These are phyloP conservation scores for Auriculariales sp. DNA, from an alignment of 768 basidiomycete genomes.

Conservation along the genomic window DNA sequence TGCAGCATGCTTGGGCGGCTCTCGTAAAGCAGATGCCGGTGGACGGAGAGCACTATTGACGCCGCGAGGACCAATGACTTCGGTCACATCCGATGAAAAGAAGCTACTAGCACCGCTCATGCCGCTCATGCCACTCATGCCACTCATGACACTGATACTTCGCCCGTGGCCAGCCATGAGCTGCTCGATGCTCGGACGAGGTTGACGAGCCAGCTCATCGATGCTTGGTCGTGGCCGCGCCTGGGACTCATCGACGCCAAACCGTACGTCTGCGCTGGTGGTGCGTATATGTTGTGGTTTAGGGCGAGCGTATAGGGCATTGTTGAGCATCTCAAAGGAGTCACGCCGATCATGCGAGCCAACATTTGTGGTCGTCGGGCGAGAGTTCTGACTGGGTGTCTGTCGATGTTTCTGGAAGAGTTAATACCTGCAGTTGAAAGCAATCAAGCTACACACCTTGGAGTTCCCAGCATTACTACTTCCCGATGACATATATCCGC, in stretches of 20 bases:
- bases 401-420: not conserved
- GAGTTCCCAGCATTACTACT: not conserved
- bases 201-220: too few species aligned
- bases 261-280: too few species aligned
- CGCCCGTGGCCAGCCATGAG: not conserved
- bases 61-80: not conserved
- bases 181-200: too few species aligned
- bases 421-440: not conserved
- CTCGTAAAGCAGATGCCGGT: too few species aligned
- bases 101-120: not conserved
- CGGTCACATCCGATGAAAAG: not conserved
- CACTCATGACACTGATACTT: not conserved
- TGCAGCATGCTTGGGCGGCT: too few species aligned
- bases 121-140: not conserved
- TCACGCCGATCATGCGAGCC: not conserved
- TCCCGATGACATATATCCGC: not conserved
- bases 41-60: too few species aligned
- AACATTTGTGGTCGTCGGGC: not conserved
- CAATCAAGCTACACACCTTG: not conserved
- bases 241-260: too few species aligned
- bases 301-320: not conserved
- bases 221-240: too few species aligned
- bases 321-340: not conserved
- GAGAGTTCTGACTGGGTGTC: not conserved
- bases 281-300: not conserved